A percentile compares a stretch with the other conserved stretches of the same genome.
Evolutionary conservation across 768 basidiomycete species (phyloP).

Genomic region (Boletales sp.): DNA sequence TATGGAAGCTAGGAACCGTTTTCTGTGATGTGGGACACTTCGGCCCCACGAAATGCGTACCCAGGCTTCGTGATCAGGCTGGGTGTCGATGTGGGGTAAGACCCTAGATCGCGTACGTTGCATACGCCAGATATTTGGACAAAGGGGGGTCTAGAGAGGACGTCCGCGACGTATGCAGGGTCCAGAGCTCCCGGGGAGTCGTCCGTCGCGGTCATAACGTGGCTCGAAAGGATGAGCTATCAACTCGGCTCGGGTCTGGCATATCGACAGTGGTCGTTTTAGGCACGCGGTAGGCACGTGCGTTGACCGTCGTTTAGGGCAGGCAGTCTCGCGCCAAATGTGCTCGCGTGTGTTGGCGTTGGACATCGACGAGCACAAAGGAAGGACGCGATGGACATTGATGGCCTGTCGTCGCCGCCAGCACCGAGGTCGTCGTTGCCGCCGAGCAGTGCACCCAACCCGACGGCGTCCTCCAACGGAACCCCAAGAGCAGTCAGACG

Average conservation of each 20-base stretch:
- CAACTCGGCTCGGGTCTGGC: neutral
- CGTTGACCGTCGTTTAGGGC: constrained; percentile 34
- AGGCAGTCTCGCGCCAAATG: constrained; percentile 40
- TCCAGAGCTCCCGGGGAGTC: constrained; percentile 59
- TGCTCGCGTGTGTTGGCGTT: constrained; percentile 19
- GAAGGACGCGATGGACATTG: constrained; percentile 46
- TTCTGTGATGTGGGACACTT: constrained; percentile 65
- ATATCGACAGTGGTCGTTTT: neutral
- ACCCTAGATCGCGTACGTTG: constrained; percentile 72
- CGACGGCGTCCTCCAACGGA: constrained; percentile 35
- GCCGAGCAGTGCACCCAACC: constrained; percentile 45
- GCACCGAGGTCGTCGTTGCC: constrained; percentile 50
- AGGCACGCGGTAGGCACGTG: too few relatives aligned
- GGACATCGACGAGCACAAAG: neutral
- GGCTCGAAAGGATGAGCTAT: too few relatives aligned
- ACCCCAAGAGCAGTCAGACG: constrained; percentile 33
- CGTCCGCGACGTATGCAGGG: constrained; percentile 56
- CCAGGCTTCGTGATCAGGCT: constrained; percentile 54
- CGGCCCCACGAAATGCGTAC: constrained; percentile 65
- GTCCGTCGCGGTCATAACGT: constrained; percentile 19
- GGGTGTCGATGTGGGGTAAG: constrained; percentile 47
- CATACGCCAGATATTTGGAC: constrained; percentile 67
- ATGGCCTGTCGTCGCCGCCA: constrained; percentile 56
- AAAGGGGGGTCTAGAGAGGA: constrained; percentile 69
- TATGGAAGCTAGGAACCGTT: constrained; percentile 46